Evolutionary conservation across 78 protist genomes (phyloP).

Genomic region (Dictyostelium capitatum): DNA sequence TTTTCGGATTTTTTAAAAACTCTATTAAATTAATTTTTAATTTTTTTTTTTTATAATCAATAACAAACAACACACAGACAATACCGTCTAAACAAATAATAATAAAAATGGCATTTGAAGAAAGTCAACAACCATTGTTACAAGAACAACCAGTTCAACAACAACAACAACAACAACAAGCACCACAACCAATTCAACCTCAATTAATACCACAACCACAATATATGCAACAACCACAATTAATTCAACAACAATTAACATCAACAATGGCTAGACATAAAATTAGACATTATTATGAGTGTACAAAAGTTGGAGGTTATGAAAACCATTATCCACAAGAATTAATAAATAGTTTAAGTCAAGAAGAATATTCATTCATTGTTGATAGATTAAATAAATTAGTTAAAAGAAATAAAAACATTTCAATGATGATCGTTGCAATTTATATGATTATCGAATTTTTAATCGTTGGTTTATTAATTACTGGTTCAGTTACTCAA

Average conservation of each 20-base stretch:
- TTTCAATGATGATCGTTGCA: background rate
- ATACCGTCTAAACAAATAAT: no score
- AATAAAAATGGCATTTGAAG: background rate
- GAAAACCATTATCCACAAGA: background rate
- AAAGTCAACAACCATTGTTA: background rate
- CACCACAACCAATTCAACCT: background rate
- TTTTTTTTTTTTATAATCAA: no score
- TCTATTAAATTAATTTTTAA: no score
- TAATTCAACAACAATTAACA: background rate
- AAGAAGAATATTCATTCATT: conserved; percentile 3
- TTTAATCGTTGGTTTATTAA: background rate
- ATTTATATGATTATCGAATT: background rate
- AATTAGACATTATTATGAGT: background rate
- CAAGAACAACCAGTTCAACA: background rate
- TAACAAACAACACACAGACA: no score
- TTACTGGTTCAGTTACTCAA: background rate
- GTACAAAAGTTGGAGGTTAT: background rate
- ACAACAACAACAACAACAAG: background rate
- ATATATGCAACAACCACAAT: background rate
- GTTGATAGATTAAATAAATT: background rate
- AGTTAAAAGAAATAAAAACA: background rate
- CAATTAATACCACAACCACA: background rate
- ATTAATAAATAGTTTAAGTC: background rate
- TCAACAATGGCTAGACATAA: conserved; percentile 11
- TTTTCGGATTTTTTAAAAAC: no score